Evolutionary conservation across 139 green algal species (phyloP).

Genomic region (Haematococcus lacustris): DNA sequence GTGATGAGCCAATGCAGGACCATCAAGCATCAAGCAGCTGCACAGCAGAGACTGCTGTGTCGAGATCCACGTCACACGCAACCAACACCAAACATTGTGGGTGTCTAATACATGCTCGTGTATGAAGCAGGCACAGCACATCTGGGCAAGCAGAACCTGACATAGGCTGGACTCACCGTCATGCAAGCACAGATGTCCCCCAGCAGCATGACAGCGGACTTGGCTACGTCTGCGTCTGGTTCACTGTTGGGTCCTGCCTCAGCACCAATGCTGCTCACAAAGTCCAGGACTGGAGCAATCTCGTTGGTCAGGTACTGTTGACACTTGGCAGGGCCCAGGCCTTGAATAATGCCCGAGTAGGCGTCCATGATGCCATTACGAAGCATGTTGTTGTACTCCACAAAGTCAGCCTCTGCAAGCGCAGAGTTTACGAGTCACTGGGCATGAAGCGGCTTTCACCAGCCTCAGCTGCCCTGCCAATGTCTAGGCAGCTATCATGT

Average conservation of each 20-base stretch:
- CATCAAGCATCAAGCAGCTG: too few relatives aligned
- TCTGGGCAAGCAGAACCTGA: too few relatives aligned
- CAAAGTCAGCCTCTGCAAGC: slow-evolving; percentile 68
- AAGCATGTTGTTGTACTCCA: slow-evolving; percentile 91
- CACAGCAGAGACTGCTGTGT: too few relatives aligned
- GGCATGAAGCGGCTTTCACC: too few relatives aligned
- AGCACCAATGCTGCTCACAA: slow-evolving; percentile 32
- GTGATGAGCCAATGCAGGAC: too few relatives aligned
- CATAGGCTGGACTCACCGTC: slow-evolving; percentile 21
- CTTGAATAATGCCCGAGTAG: slow-evolving; percentile 74
- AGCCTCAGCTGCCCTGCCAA: too few relatives aligned
- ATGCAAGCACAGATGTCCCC: slow-evolving; percentile 43
- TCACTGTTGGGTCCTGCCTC: slow-evolving; percentile 9
- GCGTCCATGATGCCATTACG: slow-evolving; percentile 88
- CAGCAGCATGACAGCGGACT: slow-evolving; percentile 45
- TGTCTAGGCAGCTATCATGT: too few relatives aligned
- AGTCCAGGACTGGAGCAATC: slow-evolving; percentile 33
- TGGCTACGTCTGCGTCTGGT: slow-evolving; percentile 32
- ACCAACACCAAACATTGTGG: too few relatives aligned
- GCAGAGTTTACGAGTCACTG: too few relatives aligned
- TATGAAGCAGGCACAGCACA: too few relatives aligned
- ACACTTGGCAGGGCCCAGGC: slow-evolving; percentile 3
- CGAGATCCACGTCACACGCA: too few relatives aligned
- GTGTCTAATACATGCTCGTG: too few relatives aligned
- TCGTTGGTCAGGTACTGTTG: slow-evolving; percentile 16